phyloP scores from a whole-genome alignment of 805 yeast species.

The Kluyveromyces starmeri region DNA sequence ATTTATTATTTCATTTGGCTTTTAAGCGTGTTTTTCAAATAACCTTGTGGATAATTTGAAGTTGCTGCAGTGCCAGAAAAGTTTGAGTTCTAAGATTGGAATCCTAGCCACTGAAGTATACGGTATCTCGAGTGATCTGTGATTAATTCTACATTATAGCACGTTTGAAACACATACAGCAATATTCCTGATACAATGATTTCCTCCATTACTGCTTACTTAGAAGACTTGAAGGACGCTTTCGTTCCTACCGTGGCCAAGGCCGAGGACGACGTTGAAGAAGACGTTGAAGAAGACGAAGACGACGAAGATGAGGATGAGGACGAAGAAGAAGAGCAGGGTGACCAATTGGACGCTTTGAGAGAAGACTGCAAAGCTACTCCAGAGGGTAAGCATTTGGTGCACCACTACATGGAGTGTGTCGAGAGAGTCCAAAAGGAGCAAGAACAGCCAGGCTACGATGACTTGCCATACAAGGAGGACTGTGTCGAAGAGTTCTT shows the following conservation, averaged over 20 bases:
- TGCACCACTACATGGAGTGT: constrained; percentile 92
- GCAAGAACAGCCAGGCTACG: constrained; percentile 78
- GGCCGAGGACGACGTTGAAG: constrained; percentile 52
- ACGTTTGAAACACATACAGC: no score
- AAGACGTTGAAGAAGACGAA: constrained; percentile 29
- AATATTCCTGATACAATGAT: constrained; percentile 31
- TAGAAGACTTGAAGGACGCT: constrained; percentile 67
- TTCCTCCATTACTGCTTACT: constrained; percentile 31
- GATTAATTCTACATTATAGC: no score
- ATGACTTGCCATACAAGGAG: constrained; percentile 73
- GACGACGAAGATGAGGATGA: constrained; percentile 52
- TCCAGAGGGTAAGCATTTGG: constrained; percentile 57
- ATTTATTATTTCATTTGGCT: no score
- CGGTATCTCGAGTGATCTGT: no score
- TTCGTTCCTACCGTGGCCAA: constrained; percentile 70
- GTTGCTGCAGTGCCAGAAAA: no score
- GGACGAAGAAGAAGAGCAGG: constrained; percentile 59
- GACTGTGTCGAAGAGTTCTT: constrained; percentile 97
- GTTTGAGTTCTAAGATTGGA: no score
- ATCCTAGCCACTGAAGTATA: no score
- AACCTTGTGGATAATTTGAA: no score
- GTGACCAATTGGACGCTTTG: constrained; percentile 56
- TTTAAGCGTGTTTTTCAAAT: no score
- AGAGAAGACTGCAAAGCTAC: constrained; percentile 63
- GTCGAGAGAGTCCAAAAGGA: constrained; percentile 88